A percentile compares a stretch with the other conserved stretches of the same genome.
phyloP scores from a whole-genome alignment of 352 stramenopile genomes.

The Pythium dissimile region DNA sequence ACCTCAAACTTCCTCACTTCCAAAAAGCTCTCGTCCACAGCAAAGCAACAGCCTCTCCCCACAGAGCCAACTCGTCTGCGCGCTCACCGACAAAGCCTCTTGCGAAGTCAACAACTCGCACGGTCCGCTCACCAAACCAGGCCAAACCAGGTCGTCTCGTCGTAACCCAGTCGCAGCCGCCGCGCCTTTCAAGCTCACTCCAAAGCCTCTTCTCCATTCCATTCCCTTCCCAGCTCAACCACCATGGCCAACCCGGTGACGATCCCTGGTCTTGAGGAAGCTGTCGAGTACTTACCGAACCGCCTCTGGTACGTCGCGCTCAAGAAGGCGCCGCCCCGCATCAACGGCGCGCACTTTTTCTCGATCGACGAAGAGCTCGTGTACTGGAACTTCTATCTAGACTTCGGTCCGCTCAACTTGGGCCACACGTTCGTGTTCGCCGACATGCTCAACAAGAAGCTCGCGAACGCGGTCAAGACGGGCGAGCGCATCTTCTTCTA shows the following conservation, averaged over 20 bases:
- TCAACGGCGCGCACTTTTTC: conserved; percentile 65
- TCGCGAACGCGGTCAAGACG: conserved; percentile 27
- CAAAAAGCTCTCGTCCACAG: conserved; percentile 15
- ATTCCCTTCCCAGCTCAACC: not conserved
- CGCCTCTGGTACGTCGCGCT: conserved; percentile 61
- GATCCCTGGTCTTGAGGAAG: conserved; percentile 50
- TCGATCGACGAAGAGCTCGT: conserved; percentile 83
- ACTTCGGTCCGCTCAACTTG: conserved; percentile 96
- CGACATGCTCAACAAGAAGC: conserved; percentile 29
- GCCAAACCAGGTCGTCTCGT: too few relatives aligned
- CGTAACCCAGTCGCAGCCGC: too few relatives aligned
- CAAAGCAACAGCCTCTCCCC: conserved; percentile 12
- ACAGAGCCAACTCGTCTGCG: not conserved
- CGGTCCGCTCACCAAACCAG: not conserved
- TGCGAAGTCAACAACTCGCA: conserved; percentile 10
- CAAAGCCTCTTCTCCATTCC: too few relatives aligned
- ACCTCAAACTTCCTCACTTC: conserved; percentile 11
- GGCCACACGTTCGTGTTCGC: conserved; percentile 68
- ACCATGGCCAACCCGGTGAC: conserved; percentile 23
- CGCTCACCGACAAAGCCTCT: not conserved
- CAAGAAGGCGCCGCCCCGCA: conserved; percentile 51
- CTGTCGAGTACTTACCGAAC: conserved; percentile 55
- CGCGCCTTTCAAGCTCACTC: not conserved
- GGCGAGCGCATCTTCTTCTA: conserved; percentile 82
- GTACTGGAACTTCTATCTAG: conserved; percentile 96